phyloP scores from a whole-genome alignment of 139 green algal genomes.

The Mychonastes homosphaera region DNA sequence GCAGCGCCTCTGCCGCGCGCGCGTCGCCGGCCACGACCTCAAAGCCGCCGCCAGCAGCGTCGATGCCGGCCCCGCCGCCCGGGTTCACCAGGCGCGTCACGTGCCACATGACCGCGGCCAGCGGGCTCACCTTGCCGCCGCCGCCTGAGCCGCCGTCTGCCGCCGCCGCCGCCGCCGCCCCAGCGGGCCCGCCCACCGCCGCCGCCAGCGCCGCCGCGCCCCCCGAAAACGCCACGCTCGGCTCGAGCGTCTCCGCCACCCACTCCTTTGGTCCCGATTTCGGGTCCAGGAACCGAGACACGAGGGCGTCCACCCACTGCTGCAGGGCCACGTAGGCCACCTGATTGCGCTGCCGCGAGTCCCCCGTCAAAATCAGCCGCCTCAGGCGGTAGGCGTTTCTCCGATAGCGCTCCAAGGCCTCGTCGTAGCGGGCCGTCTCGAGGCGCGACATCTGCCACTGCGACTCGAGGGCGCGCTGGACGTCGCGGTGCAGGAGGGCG shows the following conservation, averaged over 20 bases:
- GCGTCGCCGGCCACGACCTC: neutral
- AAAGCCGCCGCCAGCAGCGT: conserved; percentile 24
- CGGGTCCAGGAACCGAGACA: conserved; percentile 24
- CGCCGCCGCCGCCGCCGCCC: neutral
- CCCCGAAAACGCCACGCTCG: no score
- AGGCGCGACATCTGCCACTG: conserved; percentile 21
- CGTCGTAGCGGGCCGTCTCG: conserved; percentile 33
- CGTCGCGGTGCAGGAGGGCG: conserved; percentile 14
- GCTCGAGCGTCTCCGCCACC: conserved; percentile 4
- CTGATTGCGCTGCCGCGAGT: conserved; percentile 31
- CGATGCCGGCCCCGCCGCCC: conserved; percentile 16
- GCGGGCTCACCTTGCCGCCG: conserved; percentile 14
- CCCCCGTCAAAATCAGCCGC: conserved; percentile 33
- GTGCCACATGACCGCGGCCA: conserved; percentile 12
- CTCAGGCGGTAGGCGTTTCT: conserved; percentile 38
- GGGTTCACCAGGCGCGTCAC: conserved; percentile 29
- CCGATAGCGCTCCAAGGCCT: conserved; percentile 44
- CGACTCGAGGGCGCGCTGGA: conserved; percentile 23
- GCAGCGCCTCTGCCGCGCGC: conserved; percentile 14
- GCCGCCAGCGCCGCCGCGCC: neutral
- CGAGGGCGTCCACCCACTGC: conserved; percentile 35
- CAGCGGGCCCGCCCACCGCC: neutral
- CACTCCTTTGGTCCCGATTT: neutral
- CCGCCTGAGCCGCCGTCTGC: neutral
- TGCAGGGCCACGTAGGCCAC: conserved; percentile 43